Evolutionary conservation across 345 rosid genomes (phyloP).

Genomic region (Lumnitzera littorea): DNA sequence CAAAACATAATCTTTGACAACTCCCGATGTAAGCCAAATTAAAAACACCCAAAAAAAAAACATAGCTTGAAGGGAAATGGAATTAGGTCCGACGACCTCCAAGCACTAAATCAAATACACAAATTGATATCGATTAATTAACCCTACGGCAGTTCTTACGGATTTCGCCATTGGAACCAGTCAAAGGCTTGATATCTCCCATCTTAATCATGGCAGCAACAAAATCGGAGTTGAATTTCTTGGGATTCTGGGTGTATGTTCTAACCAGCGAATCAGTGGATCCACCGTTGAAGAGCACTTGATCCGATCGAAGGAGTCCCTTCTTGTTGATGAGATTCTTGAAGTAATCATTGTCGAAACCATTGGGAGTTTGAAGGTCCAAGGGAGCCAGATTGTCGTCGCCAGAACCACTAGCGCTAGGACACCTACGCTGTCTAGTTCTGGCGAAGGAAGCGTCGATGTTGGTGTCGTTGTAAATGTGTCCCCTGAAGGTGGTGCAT

Average conservation of each 20-base stretch:
- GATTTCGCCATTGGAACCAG: conserved; percentile 27
- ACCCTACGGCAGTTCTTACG: conserved; percentile 28
- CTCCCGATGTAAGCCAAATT: too few species aligned
- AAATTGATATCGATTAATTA: conserved; percentile 9
- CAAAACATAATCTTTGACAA: too few species aligned
- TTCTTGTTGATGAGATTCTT: conserved; percentile 38
- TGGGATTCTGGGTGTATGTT: conserved; percentile 6
- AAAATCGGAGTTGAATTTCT: conserved; percentile 20
- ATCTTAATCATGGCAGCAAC: conserved; percentile 33
- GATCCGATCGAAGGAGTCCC: conserved; percentile 78
- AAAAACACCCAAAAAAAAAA: too few species aligned
- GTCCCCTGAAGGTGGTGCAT: conserved; percentile 45
- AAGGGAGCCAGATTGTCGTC: conserved; percentile 55
- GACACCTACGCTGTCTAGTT: conserved; percentile 33
- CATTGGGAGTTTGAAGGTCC: conserved; percentile 36
- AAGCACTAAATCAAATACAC: too few species aligned
- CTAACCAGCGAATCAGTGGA: conserved; percentile 20
- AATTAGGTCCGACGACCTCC: too few species aligned
- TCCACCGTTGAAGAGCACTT: conserved; percentile 43
- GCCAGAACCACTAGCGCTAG: conserved; percentile 32
- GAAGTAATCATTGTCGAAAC: conserved; percentile 59
- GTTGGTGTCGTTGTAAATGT: conserved; percentile 58
- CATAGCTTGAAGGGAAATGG: too few species aligned
- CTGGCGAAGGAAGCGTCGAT: conserved; percentile 47
- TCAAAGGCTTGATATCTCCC: conserved; percentile 31